Percentiles rank a stretch among this genome's conserved stretches.
phyloP scores from a whole-genome alignment of 345 rosid genomes.

The Murraya koenigii region DNA sequence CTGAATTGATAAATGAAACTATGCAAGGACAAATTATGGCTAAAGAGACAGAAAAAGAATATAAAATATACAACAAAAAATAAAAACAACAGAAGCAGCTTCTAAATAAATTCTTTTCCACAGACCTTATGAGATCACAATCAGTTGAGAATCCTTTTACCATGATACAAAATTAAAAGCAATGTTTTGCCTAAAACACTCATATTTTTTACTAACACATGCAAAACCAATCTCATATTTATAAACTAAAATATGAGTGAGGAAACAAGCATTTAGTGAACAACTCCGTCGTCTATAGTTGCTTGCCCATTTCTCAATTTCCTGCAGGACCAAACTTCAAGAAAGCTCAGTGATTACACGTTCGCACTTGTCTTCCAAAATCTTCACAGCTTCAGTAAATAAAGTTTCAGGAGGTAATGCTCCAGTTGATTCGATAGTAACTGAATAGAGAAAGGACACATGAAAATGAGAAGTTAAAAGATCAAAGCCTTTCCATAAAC shows the following conservation, averaged over 20 bases:
- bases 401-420: conserved; percentile 76
- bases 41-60: neutral
- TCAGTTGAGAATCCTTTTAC: neutral
- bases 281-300: neutral
- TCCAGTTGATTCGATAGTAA: conserved; percentile 87
- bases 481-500: neutral
- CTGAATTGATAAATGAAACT: neutral
- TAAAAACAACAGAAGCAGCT: neutral
- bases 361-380: conserved; percentile 80
- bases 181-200: neutral
- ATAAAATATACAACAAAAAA: too few relatives aligned
- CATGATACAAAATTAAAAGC: neutral
- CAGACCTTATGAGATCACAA: neutral
- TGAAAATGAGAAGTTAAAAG: neutral
- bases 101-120: neutral
- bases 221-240: neutral
- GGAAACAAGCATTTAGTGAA: neutral
- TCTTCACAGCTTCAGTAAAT: conserved; percentile 89
- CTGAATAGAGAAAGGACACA: conserved; percentile 32
- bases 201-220: neutral
- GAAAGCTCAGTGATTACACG: conserved; percentile 70
- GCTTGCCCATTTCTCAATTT: neutral
- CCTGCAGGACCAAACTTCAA: conserved; percentile 26
- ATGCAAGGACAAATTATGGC: neutral
- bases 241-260: neutral